Base-by-base conservation (phyloP, 768 basidiomycete genomes). In the Lepiota brunneoincarnata region DNA sequence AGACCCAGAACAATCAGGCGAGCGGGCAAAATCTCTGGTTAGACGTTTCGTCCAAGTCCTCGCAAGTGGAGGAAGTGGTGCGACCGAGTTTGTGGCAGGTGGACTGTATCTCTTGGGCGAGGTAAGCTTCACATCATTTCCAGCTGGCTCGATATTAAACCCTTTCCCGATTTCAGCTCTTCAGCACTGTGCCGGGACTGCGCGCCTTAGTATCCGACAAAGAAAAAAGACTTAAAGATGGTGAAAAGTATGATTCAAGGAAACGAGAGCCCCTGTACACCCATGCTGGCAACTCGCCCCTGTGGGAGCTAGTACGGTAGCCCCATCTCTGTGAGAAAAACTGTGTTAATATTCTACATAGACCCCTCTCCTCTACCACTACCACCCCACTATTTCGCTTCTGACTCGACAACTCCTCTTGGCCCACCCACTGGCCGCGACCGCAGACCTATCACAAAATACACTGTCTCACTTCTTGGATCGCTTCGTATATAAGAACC, bases 381-480 rank as follows among this genome's bases (percentile, higher is more conserved):
- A 87, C 67, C 97, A 99, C 66, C 97, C 96, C 0, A 83, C 95
- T 0, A 75, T 98, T 36, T 82, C 91, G 0, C 82, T 96, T 1
- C 92, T 94, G 61, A 89, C 93, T 0, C 80, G 80, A 6, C 91
- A 97, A 65, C 80, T 99, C 10, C 79, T 98, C 45, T 64, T 74
- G 1, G 80, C 78, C 6, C 77, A 86, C 44, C 86, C 88, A 0
- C 72, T 98, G 10, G 91, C 92, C 0, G 87, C 90, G 9, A 87
- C 83, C 7, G 80, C 92, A 0, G 95, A 98, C 64, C 87, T 99
- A 44, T 86, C 91, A 9, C 84, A 93, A 53, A 94, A 97, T 72
- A 95, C 94, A 0, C 82, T 98, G 20, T 87, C 91, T 0, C 91
- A 94, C 63, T 98, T 99, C 82, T 81, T 98, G 37, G 97, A 98